A percentile compares a stretch with the other conserved stretches of the same genome.
Conservation (phyloP, 1,139 yeast species). For the Pichia sp. region DNA sequence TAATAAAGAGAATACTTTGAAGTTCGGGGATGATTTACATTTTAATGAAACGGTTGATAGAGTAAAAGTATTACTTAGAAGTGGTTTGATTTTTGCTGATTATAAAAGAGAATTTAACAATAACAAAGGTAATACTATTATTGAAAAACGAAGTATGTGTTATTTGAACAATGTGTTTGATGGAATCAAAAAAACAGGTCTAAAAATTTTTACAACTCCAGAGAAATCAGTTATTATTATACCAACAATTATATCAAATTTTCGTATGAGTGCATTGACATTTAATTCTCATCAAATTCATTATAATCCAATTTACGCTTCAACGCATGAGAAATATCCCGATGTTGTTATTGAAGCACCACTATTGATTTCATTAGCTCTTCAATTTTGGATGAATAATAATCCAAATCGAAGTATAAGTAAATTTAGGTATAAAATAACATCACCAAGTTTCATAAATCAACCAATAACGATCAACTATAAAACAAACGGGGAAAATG, state of each 20-base stretch:
- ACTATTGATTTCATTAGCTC: slow-evolving; percentile 50
- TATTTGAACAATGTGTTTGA: slow-evolving; percentile 29
- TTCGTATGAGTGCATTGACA: slow-evolving; percentile 67
- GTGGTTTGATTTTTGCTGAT: slow-evolving; percentile 20
- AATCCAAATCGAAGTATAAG: neutral
- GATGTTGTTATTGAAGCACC: slow-evolving; percentile 78
- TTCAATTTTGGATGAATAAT: slow-evolving; percentile 41
- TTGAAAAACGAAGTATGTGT: slow-evolving; percentile 32
- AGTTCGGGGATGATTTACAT: slow-evolving; percentile 30
- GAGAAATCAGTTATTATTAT: slow-evolving; percentile 10
- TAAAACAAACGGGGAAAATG: neutral
- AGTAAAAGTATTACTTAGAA: slow-evolving; percentile 13
- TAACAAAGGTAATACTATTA: slow-evolving; percentile 14
- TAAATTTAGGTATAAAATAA: slow-evolving; percentile 25
- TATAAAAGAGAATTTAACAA: slow-evolving; percentile 22
- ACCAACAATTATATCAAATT: slow-evolving; percentile 23
- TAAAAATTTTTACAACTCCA: neutral
- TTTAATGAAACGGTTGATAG: slow-evolving; percentile 40
- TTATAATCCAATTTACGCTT: slow-evolving; percentile 52
- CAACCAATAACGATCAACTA: slow-evolving; percentile 12
- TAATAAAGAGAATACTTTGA: slow-evolving; percentile 29
- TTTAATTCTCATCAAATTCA: slow-evolving; percentile 83
- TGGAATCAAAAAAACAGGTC: neutral
- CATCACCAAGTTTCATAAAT: slow-evolving; percentile 25
- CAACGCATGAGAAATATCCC: slow-evolving; percentile 50